Base-by-base conservation (phyloP, 2,329 filamentous ascomycete genomes). In the Fusarium sp. region DNA sequence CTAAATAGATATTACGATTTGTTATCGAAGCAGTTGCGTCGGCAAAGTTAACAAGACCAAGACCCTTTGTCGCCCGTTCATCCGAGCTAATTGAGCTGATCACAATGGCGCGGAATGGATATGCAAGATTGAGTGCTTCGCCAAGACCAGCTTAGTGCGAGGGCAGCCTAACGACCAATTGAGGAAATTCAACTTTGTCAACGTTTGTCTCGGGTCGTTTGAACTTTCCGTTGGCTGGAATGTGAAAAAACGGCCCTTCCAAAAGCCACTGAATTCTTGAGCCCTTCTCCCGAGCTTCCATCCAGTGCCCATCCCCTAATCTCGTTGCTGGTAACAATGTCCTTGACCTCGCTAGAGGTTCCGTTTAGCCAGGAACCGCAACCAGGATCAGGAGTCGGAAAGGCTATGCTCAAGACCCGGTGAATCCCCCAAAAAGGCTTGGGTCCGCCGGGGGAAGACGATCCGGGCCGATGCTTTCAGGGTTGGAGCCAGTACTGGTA, bases 381-480 rank as follows among this genome's bases (percentile, higher is more conserved):
- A 50, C 61, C 40, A 34, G 66, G 66, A 66, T 68, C 43, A 51
- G 43, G 36, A 36, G 51, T 58, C 52, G 46, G 53, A 66, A 66
- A 34, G 14, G 17, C 49, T 48, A 20, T 48, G 53, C 26, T 31
- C 31, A 43, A 45, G 53, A 54, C 66, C 66, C 57, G 66, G 61
- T 42, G 54, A 49, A 44, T 52, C 44, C 63, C 63, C 66, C 24
- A 51, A 70, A 58, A 61, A 49, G 58, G 58, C 40, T 64, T 61
- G 69, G 69, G 59, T 49, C 62, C 59, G 67, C 68, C 69, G 63
- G 72, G 66, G 72, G 72, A 74, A 74, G 70, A 53, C 69, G 72
- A 74, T 73, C 72, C 72, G 72, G 72, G 61, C 72, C 72, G 72
- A 73, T 73, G 70, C 51, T 71, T 45, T 66, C 65, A 58, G 67